Evolutionary conservation across 768 basidiomycete species (phyloP).

Genomic region (Boletus insuetus): DNA sequence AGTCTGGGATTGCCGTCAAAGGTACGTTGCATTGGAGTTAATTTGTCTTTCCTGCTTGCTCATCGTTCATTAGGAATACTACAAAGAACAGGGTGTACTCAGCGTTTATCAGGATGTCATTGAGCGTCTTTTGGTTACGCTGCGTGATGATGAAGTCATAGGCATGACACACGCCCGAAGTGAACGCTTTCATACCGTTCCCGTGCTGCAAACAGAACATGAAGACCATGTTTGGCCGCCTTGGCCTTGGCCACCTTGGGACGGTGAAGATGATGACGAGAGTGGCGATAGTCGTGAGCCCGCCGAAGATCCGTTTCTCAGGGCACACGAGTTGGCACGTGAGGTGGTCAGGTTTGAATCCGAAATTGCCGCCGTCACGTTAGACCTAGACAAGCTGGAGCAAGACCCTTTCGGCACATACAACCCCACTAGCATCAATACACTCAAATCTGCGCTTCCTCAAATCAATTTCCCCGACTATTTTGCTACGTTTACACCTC

Average conservation of each 20-base stretch:
- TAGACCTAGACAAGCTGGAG: slow-evolving; percentile 74
- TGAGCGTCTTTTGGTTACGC: slow-evolving; percentile 57
- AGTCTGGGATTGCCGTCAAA: slow-evolving; percentile 83
- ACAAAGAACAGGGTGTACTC: slow-evolving; percentile 69
- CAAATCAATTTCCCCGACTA: slow-evolving; percentile 85
- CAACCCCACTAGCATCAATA: slow-evolving; percentile 73
- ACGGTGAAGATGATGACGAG: slow-evolving; percentile 53
- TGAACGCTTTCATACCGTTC: slow-evolving; percentile 21
- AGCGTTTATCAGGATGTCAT: slow-evolving; percentile 69
- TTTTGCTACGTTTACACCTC: slow-evolving; percentile 79
- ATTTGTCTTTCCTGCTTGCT: not conserved
- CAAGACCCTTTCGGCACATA: slow-evolving; percentile 87
- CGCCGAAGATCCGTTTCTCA: slow-evolving; percentile 34
- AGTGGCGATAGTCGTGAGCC: slow-evolving; percentile 38
- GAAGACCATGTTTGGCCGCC: slow-evolving; percentile 59
- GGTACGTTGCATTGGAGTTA: slow-evolving; percentile 36
- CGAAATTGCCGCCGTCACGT: slow-evolving; percentile 70
- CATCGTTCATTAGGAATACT: slow-evolving; percentile 68
- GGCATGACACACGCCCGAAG: slow-evolving; percentile 6
- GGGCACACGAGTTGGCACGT: slow-evolving; percentile 62
- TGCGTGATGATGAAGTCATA: slow-evolving; percentile 46
- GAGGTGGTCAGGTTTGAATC: slow-evolving; percentile 77
- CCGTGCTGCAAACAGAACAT: slow-evolving; percentile 37
- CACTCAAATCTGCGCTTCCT: slow-evolving; percentile 65
- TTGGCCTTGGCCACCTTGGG: slow-evolving; percentile 89